Base-by-base conservation (phyloP, 331 rosid species). In the Malus hybrid region DNA sequence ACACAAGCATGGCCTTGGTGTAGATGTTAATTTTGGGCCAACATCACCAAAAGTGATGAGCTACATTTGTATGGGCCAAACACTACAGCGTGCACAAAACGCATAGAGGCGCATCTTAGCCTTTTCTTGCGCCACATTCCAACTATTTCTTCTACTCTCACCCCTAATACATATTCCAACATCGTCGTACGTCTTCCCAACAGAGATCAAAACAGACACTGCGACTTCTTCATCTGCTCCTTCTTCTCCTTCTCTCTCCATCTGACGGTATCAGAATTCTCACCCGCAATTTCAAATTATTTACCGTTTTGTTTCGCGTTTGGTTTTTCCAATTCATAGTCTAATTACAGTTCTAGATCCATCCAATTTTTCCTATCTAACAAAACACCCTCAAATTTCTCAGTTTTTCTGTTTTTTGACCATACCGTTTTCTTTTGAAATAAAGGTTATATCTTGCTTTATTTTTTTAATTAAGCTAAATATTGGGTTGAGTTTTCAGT, bases 51-150 rank as follows among this genome's bases (percentile, higher is more conserved):
- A 36, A 36, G 42, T 36, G 42, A 36, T 36, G 42, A 36, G 42
- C 0, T 8, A 36, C 11, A 9, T 36, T 36, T 2, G 11, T 5
- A 52, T 52, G 19, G 20, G 19, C 57, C 19, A 13, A 13, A 19
- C n/a, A 52, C 3, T 5, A 46, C 3, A 14, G 75, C 75, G 75
- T 71, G 50, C 32, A 55, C 65, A 32, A 54, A 32, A 71, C 32
- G 65, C 75, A 70, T 11, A 29, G 11, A 55, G 50, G 65, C 33
- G 65, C 75, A 71, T 57, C 55, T 55, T 71, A 56, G 76, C 76
- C 55, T n/a, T 36, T 34, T 36, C 76, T 44, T 72, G 67, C 68
- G 46, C 12, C 0, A 39, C 13, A 31, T 6, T 68, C 12, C 19
- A 10, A 2, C 3, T 39, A 39, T 39, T 39, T 39, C 44, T 39